Conservation (phyloP, 2,329 filamentous ascomycete species). For the Beauveria scarabaeidicola region DNA sequence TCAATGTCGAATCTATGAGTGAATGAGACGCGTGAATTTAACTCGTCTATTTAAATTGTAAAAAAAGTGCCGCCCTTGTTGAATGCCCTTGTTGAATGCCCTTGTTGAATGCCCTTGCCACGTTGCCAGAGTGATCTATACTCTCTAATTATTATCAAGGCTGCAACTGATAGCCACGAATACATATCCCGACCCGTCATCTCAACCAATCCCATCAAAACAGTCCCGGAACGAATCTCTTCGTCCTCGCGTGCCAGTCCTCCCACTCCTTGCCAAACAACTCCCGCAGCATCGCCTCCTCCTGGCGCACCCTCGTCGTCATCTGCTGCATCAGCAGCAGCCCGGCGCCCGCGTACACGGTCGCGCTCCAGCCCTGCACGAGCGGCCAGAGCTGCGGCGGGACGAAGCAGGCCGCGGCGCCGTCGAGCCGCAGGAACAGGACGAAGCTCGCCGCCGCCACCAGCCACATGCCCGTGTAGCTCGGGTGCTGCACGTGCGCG, state of each 20-base stretch:
- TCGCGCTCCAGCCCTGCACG: neutral
- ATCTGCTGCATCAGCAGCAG: neutral
- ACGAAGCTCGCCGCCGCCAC: slow-evolving; percentile 24
- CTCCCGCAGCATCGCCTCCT: slow-evolving; percentile 9
- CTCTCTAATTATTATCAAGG: neutral
- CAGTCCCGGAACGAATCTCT: neutral
- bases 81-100: too few relatives aligned
- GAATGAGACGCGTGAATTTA: too few relatives aligned
- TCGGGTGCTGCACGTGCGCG: slow-evolving; percentile 41
- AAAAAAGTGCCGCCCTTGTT: too few relatives aligned
- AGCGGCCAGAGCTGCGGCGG: neutral
- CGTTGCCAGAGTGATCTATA: neutral
- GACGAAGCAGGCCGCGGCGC: neutral
- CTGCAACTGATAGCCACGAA: neutral
- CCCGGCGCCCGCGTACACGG: neutral
- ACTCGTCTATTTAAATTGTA: too few relatives aligned
- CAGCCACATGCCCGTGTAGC: slow-evolving; percentile 36
- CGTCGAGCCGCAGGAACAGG: slow-evolving; percentile 24
- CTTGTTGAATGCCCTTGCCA: neutral
- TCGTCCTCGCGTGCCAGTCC: slow-evolving; percentile 4
- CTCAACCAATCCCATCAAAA: neutral
- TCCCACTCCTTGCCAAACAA: slow-evolving; percentile 9
- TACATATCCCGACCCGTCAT: neutral
- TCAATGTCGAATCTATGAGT: too few relatives aligned
- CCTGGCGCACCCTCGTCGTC: neutral